These are phyloP conservation scores for Scedosporium minutisporum DNA, from an alignment of 2,329 filamentous ascomycete genomes.

Conservation along the genomic window DNA sequence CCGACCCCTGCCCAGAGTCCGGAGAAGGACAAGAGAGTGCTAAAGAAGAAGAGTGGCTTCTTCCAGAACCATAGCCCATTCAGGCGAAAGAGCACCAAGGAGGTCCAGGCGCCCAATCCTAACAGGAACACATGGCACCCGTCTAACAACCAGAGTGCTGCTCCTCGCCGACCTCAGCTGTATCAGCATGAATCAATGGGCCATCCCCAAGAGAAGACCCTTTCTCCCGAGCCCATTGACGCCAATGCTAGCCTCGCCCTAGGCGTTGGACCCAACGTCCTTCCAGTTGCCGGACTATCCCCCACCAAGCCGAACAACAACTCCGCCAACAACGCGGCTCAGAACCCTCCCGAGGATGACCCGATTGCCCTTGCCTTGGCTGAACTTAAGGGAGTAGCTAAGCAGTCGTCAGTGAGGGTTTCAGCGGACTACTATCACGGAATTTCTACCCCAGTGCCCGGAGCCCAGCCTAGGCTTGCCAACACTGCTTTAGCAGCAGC, in stretches of 20 bases:
- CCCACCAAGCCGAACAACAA: constrained; percentile 14
- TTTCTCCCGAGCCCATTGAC: constrained; percentile 78
- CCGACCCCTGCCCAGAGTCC: constrained; percentile 37
- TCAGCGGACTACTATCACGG: constrained; percentile 95
- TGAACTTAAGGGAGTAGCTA: constrained; percentile 78
- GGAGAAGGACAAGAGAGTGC: constrained; percentile 62
- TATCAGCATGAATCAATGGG: constrained; percentile 28
- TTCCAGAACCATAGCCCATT: constrained; percentile 92
- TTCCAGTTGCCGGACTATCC: constrained; percentile 57
- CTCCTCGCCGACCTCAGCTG: constrained; percentile 26
- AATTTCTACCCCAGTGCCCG: constrained; percentile 71
- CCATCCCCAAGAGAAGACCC: constrained; percentile 28
- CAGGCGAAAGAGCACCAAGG: constrained; percentile 81
- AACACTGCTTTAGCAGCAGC: constrained; percentile 34
- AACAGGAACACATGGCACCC: constrained; percentile 54
- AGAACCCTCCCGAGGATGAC: constrained; percentile 56
- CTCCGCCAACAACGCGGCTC: constrained; percentile 22
- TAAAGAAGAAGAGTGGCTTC: constrained; percentile 71
- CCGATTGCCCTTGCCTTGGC: constrained; percentile 88
- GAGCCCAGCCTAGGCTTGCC: constrained; percentile 28
- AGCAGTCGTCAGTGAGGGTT: constrained; percentile 71
- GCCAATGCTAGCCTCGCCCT: constrained; percentile 86
- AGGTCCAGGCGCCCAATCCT: constrained; percentile 32
- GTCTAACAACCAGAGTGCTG: constrained; percentile 18
- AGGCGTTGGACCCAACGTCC: constrained; percentile 92